Percentiles rank a stretch among this genome's conserved stretches.
phyloP scores from a whole-genome alignment of 2,329 filamentous ascomycete species.

The Epichloe amarillans region DNA sequence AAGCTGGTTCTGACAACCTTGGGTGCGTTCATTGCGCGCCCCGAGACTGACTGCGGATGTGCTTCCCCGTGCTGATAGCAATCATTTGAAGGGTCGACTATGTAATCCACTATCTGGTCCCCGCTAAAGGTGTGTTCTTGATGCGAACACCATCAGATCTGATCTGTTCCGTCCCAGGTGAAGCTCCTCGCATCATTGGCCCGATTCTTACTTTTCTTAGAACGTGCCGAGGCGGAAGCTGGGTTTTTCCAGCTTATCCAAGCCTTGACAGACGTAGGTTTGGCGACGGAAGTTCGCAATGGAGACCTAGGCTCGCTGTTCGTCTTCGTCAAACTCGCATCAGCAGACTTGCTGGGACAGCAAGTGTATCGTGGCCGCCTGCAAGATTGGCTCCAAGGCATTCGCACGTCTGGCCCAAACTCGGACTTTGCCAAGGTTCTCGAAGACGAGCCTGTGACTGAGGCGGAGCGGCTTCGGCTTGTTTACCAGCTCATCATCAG shows the following conservation, averaged over 20 bases:
- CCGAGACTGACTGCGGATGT: constrained; percentile 5
- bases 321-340: constrained; percentile 70
- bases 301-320: constrained; percentile 64
- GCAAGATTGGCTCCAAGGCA: constrained; percentile 86
- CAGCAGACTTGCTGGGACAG: constrained; percentile 57
- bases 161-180: background rate
- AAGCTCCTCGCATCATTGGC: background rate
- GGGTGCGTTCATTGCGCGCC: constrained; percentile 16
- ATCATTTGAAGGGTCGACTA: constrained; percentile 57
- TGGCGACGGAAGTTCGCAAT: constrained; percentile 76
- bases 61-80: background rate
- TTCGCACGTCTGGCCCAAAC: constrained; percentile 63
- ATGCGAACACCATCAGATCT: background rate
- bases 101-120: constrained; percentile 68
- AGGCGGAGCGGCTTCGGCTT: constrained; percentile 77
- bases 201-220: constrained; percentile 27
- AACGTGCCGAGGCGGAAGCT: constrained; percentile 54
- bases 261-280: constrained; percentile 62
- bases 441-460: constrained; percentile 62
- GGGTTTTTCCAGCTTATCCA: constrained; percentile 68
- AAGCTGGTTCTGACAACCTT: constrained; percentile 24
- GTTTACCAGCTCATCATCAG: constrained; percentile 77
- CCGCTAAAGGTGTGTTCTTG: constrained; percentile 42
- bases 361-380: constrained; percentile 80
- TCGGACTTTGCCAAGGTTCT: constrained; percentile 58